Evolutionary conservation across 2,329 filamentous ascomycete species (phyloP), one percentile per base, ranked within the genome.

Genomic region (Phialemoniopsis sp.): DNA sequence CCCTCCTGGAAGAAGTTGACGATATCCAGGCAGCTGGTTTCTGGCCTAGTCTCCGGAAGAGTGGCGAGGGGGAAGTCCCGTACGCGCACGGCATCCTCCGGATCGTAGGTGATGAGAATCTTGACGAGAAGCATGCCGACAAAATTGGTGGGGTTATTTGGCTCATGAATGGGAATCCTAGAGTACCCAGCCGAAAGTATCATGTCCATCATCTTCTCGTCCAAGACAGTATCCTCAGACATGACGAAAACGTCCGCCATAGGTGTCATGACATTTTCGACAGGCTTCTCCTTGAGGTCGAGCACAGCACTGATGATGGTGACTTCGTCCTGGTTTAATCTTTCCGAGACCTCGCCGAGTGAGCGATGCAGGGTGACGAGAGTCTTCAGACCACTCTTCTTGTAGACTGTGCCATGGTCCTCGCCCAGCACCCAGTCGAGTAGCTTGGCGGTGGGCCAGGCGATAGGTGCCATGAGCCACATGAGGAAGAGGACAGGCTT

Each of bases 1-100:
- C 93, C 93, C 69, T 98, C 93, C 63, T 98, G 93, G 70, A 98
- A 98, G 64, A 96, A 98, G 67, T 98, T 98, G 66, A 98, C 89
- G 54, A 98, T 97, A 60, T 98, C 93, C 40, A 98, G 67, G 59
- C 93, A 98, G 67, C 90, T 96, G 0, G 93, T 98, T 58, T 96
- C 89, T 0, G 93, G 89, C 9, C 88, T 80, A 0, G 93, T 98
- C 62, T 98, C 93, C 2, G 94, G 93, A 7, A 98, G 78, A 1
- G 93, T 96, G 13, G 93, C 93, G 37, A 98, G 73, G 8, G 89
- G 83, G 57, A 98, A 96, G 45, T 97, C 91, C 45, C 85, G 78
- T 29, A 98, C 93, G 15, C 80, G 80, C 55, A 86, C 87, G 56
- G 78, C 80, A 56, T 98, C 93, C 61, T 98, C 93, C 0, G 93